phyloP scores from a whole-genome alignment of 805 yeast species.

The Sungouiozyma intestinalis region DNA sequence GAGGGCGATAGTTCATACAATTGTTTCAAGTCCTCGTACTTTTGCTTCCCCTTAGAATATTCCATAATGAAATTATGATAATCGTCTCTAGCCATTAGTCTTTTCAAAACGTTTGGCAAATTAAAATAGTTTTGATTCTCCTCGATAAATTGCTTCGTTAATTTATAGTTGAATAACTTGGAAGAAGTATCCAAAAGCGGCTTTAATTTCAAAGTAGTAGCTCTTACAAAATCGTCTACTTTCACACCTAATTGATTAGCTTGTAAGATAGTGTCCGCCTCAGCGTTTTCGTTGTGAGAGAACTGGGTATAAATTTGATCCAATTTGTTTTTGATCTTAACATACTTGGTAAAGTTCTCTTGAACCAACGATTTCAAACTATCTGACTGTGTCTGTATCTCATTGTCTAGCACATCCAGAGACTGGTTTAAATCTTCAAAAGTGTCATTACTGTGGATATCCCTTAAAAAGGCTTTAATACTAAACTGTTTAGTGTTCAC shows the following conservation, averaged over 20 bases:
- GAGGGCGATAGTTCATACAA: not conserved
- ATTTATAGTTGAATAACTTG: constrained; percentile 38
- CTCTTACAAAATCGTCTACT: constrained; percentile 40
- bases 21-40: constrained; percentile 11
- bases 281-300: constrained; percentile 14
- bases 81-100: constrained; percentile 38
- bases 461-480: constrained; percentile 43
- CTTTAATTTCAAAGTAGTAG: constrained; percentile 43
- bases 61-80: constrained; percentile 48
- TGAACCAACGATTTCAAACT: constrained; percentile 43
- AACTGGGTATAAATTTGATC: constrained; percentile 52
- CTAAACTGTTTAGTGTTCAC: constrained; percentile 50
- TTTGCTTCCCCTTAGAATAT: constrained; percentile 41
- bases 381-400: constrained; percentile 39
- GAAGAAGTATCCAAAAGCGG: constrained; percentile 46
- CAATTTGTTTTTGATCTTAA: constrained; percentile 50
- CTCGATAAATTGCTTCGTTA: constrained; percentile 42
- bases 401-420: constrained; percentile 38
- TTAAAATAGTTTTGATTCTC: constrained; percentile 45
- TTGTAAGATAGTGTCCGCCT: constrained; percentile 23
- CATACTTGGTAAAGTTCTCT: constrained; percentile 52
- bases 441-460: constrained; percentile 46
- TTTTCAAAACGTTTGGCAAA: constrained; percentile 40
- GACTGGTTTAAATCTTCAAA: constrained; percentile 40
- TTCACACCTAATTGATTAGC: constrained; percentile 32